phyloP scores from a whole-genome alignment of 1,284 basidiomycete genomes.

The Fereydounia khargensis region DNA sequence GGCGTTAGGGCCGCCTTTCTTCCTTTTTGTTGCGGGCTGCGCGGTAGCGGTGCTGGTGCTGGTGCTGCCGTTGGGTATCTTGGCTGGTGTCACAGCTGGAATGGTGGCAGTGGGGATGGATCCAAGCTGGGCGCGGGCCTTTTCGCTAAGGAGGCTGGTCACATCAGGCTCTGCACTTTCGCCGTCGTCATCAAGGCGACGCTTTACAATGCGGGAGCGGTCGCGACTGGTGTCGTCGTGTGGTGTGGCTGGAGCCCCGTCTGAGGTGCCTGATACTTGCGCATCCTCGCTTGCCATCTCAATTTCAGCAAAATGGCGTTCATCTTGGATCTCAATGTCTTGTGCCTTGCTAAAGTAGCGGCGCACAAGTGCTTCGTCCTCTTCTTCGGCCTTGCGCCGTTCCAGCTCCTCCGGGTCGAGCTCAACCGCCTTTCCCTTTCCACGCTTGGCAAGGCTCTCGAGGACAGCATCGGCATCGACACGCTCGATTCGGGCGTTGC shows the following conservation, averaged over 20 bases:
- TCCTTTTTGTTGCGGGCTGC: conserved; percentile 14
- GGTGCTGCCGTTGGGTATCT: not conserved
- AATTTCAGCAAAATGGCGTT: conserved; percentile 6
- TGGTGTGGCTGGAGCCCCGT: conserved; percentile 6
- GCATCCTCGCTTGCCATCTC: conserved; percentile 12
- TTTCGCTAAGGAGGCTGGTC: conserved; percentile 24
- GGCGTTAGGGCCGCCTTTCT: conserved; percentile 44
- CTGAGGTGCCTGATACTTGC: conserved; percentile 38
- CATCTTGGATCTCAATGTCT: conserved; percentile 32
- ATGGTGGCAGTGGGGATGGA: not conserved
- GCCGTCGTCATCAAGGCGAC: conserved; percentile 27
- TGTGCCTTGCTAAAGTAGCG: conserved; percentile 77
- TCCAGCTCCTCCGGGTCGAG: conserved; percentile 18
- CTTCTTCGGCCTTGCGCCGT: conserved; percentile 70
- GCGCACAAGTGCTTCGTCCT: conserved; percentile 83
- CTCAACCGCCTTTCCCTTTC: conserved; percentile 11
- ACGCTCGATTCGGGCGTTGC: conserved; percentile 87
- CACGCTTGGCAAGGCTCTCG: conserved; percentile 4
- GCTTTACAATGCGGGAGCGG: conserved; percentile 2
- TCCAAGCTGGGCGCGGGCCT: conserved; percentile 13
- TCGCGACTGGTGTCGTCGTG: conserved; percentile 12
- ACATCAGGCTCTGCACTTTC: conserved; percentile 28
- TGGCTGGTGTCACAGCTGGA: not conserved
- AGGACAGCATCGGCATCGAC: conserved; percentile 50
- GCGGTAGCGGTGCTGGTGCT: too few species aligned